These are phyloP conservation scores for Pyricularia pennisetigena DNA, from an alignment of 2,329 filamentous ascomycete genomes.

Conservation along the genomic window DNA sequence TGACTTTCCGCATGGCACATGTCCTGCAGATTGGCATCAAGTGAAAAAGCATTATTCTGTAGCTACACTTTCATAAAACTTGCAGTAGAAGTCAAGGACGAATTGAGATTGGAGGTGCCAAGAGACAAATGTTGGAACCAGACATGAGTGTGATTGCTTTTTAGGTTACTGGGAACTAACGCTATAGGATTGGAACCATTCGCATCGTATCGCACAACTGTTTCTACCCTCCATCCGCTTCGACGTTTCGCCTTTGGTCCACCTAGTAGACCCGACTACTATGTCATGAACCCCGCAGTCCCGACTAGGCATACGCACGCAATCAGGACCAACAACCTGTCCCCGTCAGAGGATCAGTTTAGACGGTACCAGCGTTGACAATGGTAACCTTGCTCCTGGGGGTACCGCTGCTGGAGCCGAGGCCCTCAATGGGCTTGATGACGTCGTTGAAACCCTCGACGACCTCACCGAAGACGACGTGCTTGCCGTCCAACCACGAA, in stretches of 20 bases:
- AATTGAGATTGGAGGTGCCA: background rate
- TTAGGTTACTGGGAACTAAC: background rate
- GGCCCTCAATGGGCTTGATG: conserved; percentile 53
- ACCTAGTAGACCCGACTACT: background rate
- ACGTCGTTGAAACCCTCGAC: conserved; percentile 30
- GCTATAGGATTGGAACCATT: background rate
- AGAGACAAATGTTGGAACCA: background rate
- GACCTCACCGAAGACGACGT: conserved; percentile 79
- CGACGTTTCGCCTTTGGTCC: background rate
- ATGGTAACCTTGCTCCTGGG: conserved; percentile 38
- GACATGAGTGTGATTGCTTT: background rate
- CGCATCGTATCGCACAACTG: background rate
- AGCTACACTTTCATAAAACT: no score
- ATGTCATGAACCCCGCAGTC: background rate
- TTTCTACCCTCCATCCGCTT: background rate
- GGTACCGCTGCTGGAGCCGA: conserved; percentile 42
- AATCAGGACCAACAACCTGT: background rate
- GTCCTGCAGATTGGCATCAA: background rate
- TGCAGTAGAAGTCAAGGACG: background rate
- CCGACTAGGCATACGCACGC: background rate
- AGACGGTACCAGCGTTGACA: conserved; percentile 9
- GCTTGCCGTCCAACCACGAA: conserved; percentile 72
- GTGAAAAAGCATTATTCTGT: no score
- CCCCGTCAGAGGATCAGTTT: background rate
- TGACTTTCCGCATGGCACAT: background rate